These are phyloP conservation scores for Exophiala sp. DNA, from an alignment of 2,329 filamentous ascomycete genomes.

Conservation along the genomic window DNA sequence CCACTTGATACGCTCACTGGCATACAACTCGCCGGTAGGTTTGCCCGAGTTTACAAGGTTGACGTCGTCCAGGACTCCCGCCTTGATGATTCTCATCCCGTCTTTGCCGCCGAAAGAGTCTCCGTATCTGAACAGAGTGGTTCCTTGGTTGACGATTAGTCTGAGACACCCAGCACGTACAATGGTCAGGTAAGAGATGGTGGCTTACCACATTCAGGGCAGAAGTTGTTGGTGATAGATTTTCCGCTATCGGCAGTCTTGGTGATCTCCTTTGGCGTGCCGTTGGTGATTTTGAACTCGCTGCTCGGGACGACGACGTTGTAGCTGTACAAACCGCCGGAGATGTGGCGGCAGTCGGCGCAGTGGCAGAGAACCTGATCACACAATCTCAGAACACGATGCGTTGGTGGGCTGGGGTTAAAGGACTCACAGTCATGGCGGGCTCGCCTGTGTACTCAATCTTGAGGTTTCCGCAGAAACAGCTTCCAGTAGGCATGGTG, in stretches of 20 bases:
- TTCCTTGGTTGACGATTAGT: constrained; percentile 5
- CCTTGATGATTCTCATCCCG: constrained; percentile 33
- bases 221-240: constrained; percentile 36
- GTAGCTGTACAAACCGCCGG: constrained; percentile 32
- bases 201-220: constrained; percentile 35
- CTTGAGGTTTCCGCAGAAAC: constrained; percentile 38
- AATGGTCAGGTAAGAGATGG: background rate
- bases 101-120: constrained; percentile 30
- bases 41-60: constrained; percentile 30
- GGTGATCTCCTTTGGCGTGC: constrained; percentile 35
- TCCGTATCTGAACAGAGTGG: constrained; percentile 30
- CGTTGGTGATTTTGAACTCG: constrained; percentile 31
- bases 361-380: constrained; percentile 38
- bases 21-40: constrained; percentile 35
- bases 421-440: constrained; percentile 29
- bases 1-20: constrained; percentile 18
- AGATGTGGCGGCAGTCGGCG: constrained; percentile 39
- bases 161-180: background rate
- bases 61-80: constrained; percentile 36
- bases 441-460: constrained; percentile 35
- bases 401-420: background rate
- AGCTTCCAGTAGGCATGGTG: constrained; percentile 32
- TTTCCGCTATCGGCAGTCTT: constrained; percentile 38
- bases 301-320: constrained; percentile 32
- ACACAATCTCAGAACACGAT: background rate